A percentile compares a stretch with the other conserved stretches of the same genome.
These are phyloP conservation scores for Colletotrichum musicola DNA, from an alignment of 2,329 filamentous ascomycete species.

Conservation along the genomic window DNA sequence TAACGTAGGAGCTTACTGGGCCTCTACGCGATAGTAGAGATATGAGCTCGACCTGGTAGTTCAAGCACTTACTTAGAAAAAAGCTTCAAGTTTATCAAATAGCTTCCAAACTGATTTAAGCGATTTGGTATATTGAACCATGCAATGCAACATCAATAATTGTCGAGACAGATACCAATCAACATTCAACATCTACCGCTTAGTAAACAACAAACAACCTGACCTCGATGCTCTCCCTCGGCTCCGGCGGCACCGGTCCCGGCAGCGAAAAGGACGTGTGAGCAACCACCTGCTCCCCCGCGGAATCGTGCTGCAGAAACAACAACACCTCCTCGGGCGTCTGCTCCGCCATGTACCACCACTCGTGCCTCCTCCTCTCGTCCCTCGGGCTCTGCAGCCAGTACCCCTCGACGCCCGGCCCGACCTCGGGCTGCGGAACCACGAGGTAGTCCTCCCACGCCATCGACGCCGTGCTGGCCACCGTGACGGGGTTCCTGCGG, in stretches of 20 bases:
- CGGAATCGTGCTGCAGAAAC: slow-evolving; percentile 13
- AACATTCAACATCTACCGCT: background rate
- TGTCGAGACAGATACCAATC: no score
- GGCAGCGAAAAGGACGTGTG: slow-evolving; percentile 12
- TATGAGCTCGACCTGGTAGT: no score
- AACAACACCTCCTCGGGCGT: slow-evolving; percentile 20
- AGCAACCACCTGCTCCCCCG: slow-evolving; percentile 12
- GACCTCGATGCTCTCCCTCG: slow-evolving; percentile 23
- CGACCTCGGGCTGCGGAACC: slow-evolving; percentile 21
- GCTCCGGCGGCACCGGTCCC: slow-evolving; percentile 13
- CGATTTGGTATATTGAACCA: no score
- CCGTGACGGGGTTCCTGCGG: slow-evolving; percentile 18
- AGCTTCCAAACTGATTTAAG: no score
- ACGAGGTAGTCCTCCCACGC: slow-evolving; percentile 25
- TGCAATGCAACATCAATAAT: no score
- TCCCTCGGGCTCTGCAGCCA: slow-evolving; percentile 18
- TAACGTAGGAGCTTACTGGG: no score
- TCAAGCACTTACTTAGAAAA: no score
- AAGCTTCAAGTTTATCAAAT: no score
- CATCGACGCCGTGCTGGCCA: slow-evolving; percentile 11
- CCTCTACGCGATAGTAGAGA: no score
- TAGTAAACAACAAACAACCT: slow-evolving; percentile 16
- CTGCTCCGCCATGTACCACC: slow-evolving; percentile 27
- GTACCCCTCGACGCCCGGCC: slow-evolving; percentile 16
- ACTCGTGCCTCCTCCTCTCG: background rate